phyloP scores from a whole-genome alignment of 768 basidiomycete genomes.

The Tricholoma matsutake region DNA sequence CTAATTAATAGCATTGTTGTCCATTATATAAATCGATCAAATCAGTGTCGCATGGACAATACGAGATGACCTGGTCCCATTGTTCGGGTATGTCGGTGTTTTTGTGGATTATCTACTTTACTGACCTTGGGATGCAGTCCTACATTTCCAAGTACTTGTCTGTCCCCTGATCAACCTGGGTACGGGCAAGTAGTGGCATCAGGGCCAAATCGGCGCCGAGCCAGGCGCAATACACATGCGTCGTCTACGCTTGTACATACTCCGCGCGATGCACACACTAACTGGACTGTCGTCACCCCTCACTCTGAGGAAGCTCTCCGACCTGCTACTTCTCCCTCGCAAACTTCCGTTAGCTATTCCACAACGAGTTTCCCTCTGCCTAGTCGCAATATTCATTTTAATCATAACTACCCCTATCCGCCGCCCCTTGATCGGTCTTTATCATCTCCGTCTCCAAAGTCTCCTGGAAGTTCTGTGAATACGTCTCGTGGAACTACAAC shows the following conservation, averaged over 20 bases:
- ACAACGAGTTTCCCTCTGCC: slow-evolving; percentile 13
- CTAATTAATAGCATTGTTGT: slow-evolving; percentile 14
- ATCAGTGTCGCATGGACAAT: slow-evolving; percentile 87
- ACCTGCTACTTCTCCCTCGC: neutral
- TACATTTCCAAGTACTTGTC: slow-evolving; percentile 78
- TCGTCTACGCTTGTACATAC: slow-evolving; percentile 18
- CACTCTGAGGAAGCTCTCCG: slow-evolving; percentile 10
- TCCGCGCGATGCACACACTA: slow-evolving; percentile 23
- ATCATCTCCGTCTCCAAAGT: slow-evolving; percentile 3
- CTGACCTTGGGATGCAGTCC: slow-evolving; percentile 45
- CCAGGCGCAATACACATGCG: slow-evolving; percentile 49
- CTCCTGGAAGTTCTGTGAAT: slow-evolving; percentile 9
- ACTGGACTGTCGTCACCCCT: slow-evolving; percentile 50
- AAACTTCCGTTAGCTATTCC: slow-evolving; percentile 4
- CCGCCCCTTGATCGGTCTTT: slow-evolving; percentile 3
- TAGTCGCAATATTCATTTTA: slow-evolving; percentile 10
- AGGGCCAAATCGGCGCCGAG: slow-evolving; percentile 56
- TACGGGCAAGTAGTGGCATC: slow-evolving; percentile 79
- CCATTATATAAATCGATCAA: slow-evolving; percentile 4
- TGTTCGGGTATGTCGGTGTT: slow-evolving; percentile 65
- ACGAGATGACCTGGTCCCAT: slow-evolving; percentile 79
- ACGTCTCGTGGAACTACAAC: slow-evolving; percentile 10
- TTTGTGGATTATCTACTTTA: slow-evolving; percentile 4
- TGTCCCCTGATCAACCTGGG: slow-evolving; percentile 82
- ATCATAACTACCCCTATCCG: slow-evolving; percentile 14